Base-by-base conservation (phyloP, 305 asterid genomes). In the Fraxinus greggii region DNA sequence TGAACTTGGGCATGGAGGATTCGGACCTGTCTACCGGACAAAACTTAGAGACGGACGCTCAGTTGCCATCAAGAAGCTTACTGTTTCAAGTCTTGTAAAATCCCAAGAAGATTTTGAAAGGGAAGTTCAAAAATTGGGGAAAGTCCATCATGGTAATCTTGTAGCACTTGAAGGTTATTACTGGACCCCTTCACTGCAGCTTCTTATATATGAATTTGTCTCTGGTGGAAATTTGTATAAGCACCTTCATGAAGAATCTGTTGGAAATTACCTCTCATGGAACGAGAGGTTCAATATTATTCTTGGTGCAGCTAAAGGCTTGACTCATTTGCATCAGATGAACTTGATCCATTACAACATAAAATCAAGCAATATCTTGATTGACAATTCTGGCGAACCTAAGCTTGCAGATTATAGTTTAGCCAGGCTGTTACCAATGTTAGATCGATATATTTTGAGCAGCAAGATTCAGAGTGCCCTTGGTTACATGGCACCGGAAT, bases 401-500 rank as follows among this genome's bases (percentile, higher is more conserved):
- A 94, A 92, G 84, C 90, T 94, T 56, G 92, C 92, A 1, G 98
- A 94, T 81, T 94, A 86, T 31, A 95, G 97, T 36, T 76, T 94
- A 35, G 98, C 98, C 3, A 83, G 91, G 79, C 87, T 94, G 75
- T 86, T 94, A 54, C 96, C 98, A 0, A 87, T 87, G 91, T 72
- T 92, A 9, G 98, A 94, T 59, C 92, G 97, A 15, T 91, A 92
- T 42, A 89, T 91, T 24, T 86, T 94, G 79, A 92, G 97, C 83
- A 92, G 97, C 87, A 94, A 94, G 88, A 89, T 94, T 73, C 98
- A 94, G 89, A 92, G 97, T 33, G 97, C 98, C 10, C 92, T 94
- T 0, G 98, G 98, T 6, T 92, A 94, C 88, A 92, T 92, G 97
- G 98, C 98, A 1, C 98, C 98, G 0, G 98, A 94, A 83, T 92